These are phyloP conservation scores for Ilex paraguariensis DNA, from an alignment of 305 asterid genomes.

Conservation along the genomic window DNA sequence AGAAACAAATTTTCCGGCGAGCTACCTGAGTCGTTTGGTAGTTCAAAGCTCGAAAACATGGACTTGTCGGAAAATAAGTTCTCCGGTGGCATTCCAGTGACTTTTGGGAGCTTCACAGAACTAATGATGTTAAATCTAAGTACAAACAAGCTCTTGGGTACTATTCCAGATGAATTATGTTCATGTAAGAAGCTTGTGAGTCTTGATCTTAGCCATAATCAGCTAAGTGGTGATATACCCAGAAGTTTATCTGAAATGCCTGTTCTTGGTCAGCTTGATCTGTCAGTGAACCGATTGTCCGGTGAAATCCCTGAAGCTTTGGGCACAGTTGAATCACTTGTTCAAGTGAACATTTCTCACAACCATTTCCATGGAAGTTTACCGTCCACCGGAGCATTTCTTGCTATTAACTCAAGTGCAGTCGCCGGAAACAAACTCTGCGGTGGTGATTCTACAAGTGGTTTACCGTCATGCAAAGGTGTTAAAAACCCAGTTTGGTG, in stretches of 20 bases:
- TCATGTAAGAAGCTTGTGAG: conserved; percentile 62
- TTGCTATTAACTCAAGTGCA: conserved; percentile 52
- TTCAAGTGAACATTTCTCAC: conserved; percentile 61
- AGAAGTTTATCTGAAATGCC: conserved; percentile 52
- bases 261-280: conserved; percentile 75
- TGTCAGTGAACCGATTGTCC: conserved; percentile 51
- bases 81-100: conserved; percentile 47
- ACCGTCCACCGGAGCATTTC: conserved; percentile 68
- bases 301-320: conserved; percentile 56
- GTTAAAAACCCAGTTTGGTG: conserved; percentile 34
- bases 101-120: conserved; percentile 42
- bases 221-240: conserved; percentile 53
- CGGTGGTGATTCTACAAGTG: conserved; percentile 40
- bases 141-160: conserved; percentile 48
- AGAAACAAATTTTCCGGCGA: conserved; percentile 43
- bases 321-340: conserved; percentile 66
- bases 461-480: conserved; percentile 56
- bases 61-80: conserved; percentile 59
- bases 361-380: conserved; percentile 62
- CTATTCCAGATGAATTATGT: conserved; percentile 54
- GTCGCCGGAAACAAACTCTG: conserved; percentile 63
- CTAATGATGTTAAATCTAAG: conserved; percentile 47
- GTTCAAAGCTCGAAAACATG: conserved; percentile 51
- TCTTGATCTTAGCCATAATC: conserved; percentile 62
- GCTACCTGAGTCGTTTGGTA: conserved; percentile 53